These are phyloP conservation scores for Tetracladium setigerum DNA, from an alignment of 495 filamentous ascomycete genomes.

Conservation along the genomic window DNA sequence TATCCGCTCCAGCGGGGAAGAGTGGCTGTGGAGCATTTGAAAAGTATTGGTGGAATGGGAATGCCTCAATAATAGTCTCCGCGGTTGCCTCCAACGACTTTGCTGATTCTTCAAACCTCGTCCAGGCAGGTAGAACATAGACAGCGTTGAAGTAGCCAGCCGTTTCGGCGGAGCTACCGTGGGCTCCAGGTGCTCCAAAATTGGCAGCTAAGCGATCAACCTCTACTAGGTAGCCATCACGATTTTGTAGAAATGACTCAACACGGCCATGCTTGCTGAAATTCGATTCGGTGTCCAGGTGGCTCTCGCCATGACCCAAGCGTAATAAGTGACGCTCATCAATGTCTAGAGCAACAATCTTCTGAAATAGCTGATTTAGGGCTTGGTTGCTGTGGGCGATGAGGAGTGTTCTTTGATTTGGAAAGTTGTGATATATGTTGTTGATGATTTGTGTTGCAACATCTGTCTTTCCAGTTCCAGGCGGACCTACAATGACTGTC, in stretches of 20 bases:
- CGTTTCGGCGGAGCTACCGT: constrained; percentile 93
- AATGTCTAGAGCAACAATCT: constrained; percentile 90
- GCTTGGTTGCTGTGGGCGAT: constrained; percentile 98
- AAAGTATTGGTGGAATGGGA: constrained; percentile 90
- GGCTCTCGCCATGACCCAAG: constrained; percentile 91
- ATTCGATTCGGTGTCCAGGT: constrained; percentile 74
- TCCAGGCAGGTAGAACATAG: constrained; percentile 84
- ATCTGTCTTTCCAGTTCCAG: constrained; percentile 96
- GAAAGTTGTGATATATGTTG: constrained; percentile 98
- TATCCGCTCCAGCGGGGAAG: constrained; percentile 55
- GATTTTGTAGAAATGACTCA: constrained; percentile 90
- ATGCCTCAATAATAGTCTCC: constrained; percentile 58
- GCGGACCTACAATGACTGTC: constrained; percentile 90
- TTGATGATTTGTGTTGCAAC: constrained; percentile 98
- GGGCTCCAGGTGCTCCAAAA: constrained; percentile 79
- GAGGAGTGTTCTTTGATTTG: constrained; percentile 81
- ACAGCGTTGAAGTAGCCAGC: constrained; percentile 93
- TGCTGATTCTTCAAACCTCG: constrained; percentile 63
- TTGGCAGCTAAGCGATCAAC: constrained; percentile 79
- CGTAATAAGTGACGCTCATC: constrained; percentile 91
- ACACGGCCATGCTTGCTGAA: constrained; percentile 95
- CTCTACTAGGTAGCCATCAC: constrained; percentile 68
- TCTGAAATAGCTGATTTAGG: constrained; percentile 97
- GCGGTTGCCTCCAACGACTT: constrained; percentile 43
- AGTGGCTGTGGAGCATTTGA: constrained; percentile 79